Evolutionary conservation across 2,329 filamentous ascomycete genomes (phyloP), one percentile per base, ranked within the genome.

Genomic region (Cladosporium sp.): DNA sequence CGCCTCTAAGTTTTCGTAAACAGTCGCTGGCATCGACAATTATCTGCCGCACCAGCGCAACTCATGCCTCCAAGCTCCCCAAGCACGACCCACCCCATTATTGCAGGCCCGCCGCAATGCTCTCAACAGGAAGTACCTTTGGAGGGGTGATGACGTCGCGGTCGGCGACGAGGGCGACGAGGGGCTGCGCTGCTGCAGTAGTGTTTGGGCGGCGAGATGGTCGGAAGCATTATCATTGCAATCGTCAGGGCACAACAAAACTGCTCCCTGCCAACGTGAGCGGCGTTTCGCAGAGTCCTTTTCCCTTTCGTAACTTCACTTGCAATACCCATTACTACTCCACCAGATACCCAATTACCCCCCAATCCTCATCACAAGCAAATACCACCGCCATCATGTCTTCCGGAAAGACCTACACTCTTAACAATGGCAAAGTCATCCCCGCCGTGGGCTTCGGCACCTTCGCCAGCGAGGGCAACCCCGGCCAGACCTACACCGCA

Each of bases 371-470:
- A 36, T 36, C 39, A 36, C 49, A 49, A 34, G 16, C 34, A 66
- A 23, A 58, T n/a, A 62, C 56, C n/a, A 62, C 56, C n/a, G 65
- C 63, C 71, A 78, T 32, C 68, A 88, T 89, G 86, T 88, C 86
- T 74, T 79, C 80, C 73, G 83, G 78, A 70, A 79, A 79, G 73
- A 80, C 79, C 54, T 86, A 82, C 78, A 84, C 77, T 68, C 80
- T 87, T 60, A 83, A 77, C 80, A 86, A 85, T 73, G 84, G 84
- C 70, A 84, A 89, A 66, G 82, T 81, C 74, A 86, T 89, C 70
- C 87, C 87, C 67, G 86, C 81, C 57, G 78, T 89, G 34, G 87
- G 87, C 28, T 89, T 89, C 71, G 87, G 87, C 70, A 89, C 87
- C 70, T 89, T 88, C 73, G 84, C 86, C 75, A 90, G 84, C 76